phyloP scores from a whole-genome alignment of 2,329 filamentous ascomycete genomes.

The Talaromyces islandicus region DNA sequence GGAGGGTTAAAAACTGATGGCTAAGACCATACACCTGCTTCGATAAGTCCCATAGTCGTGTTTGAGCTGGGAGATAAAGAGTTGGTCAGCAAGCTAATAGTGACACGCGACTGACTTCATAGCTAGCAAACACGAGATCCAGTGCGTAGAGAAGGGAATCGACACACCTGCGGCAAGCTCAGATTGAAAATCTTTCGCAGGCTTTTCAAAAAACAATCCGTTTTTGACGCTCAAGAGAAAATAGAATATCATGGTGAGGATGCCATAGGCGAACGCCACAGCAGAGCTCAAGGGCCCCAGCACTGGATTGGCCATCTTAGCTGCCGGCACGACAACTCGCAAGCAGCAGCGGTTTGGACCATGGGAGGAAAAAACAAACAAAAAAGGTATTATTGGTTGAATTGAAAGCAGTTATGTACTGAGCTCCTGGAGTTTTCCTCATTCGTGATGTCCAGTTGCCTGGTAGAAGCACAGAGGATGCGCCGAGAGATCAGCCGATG shows the following conservation, averaged over 20 bases:
- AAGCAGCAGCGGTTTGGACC: not conserved
- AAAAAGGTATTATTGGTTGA: too few relatives aligned
- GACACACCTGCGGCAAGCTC: constrained; percentile 36
- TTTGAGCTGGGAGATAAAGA: constrained; percentile 36
- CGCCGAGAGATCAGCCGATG: not conserved
- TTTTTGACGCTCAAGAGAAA: constrained; percentile 21
- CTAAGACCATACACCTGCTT: constrained; percentile 40
- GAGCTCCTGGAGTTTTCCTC: not conserved
- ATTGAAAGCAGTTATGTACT: not conserved
- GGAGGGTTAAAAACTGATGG: constrained; percentile 48
- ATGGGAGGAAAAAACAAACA: not conserved
- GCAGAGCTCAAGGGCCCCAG: constrained; percentile 14
- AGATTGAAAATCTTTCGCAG: constrained; percentile 33
- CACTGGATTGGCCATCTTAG: constrained; percentile 18
- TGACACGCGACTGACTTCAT: not conserved
- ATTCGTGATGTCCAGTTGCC: not conserved
- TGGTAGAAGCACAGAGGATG: not conserved
- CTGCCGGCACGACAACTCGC: not conserved
- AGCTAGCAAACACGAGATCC: not conserved
- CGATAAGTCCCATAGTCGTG: constrained; percentile 50
- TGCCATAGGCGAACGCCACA: constrained; percentile 25
- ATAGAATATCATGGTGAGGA: constrained; percentile 31
- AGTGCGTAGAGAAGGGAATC: not conserved
- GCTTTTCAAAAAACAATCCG: constrained; percentile 32
- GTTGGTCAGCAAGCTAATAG: not conserved